Conservation (phyloP, 2,329 filamentous ascomycete species). For the Periconia sp. region DNA sequence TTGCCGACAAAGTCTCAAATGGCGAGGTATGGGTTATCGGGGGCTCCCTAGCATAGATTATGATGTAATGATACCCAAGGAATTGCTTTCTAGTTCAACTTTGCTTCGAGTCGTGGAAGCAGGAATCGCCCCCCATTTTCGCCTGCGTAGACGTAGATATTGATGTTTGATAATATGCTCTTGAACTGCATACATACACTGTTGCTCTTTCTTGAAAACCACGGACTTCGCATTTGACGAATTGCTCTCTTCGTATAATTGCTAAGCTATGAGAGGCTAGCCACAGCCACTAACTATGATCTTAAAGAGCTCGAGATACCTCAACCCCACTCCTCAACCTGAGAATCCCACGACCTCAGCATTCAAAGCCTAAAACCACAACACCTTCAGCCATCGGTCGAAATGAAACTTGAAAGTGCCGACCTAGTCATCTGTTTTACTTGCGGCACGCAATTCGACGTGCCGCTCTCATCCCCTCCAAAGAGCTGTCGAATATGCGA, state of each 20-base stretch:
- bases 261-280: constrained; percentile 13
- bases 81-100: too few species aligned
- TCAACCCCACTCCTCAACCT: constrained; percentile 7
- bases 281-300: not conserved
- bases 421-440: constrained; percentile 67
- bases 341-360: not conserved
- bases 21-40: constrained; percentile 85
- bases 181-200: too few species aligned
- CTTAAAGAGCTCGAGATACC: not conserved
- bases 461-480: constrained; percentile 55
- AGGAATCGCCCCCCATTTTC: too few species aligned
- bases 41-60: constrained; percentile 58
- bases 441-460: constrained; percentile 74
- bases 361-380: not conserved
- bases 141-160: too few species aligned
- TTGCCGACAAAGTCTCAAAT: constrained; percentile 80
- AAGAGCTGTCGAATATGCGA: constrained; percentile 74
- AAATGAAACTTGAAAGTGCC: constrained; percentile 37
- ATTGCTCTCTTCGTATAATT: constrained; percentile 2
- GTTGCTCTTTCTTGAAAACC: not conserved
- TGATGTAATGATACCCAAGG: too few species aligned
- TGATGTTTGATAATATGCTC: too few species aligned
- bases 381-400: constrained; percentile 3
- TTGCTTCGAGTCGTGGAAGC: too few species aligned
- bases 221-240: not conserved